Conservation (phyloP, 306 rosid genomes). For the Cercis canadensis region DNA sequence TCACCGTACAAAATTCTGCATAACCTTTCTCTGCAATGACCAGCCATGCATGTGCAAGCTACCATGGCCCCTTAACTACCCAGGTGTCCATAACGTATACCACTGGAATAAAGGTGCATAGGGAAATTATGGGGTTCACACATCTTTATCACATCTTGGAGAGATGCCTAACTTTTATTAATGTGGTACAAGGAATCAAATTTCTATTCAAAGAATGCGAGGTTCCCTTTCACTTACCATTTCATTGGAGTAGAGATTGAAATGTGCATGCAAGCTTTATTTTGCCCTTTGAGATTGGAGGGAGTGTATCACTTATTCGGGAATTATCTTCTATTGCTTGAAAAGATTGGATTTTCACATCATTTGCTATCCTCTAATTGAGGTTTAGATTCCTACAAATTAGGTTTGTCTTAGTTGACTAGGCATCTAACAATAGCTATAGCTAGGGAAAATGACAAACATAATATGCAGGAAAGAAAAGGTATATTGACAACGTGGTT, state of each 20-base stretch:
- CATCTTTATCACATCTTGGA: conserved; percentile 19
- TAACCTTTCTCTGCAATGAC: background rate
- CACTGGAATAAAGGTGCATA: background rate
- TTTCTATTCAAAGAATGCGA: background rate
- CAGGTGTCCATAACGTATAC: background rate
- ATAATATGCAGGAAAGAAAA: conserved; percentile 9
- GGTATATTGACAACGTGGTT: conserved; percentile 12
- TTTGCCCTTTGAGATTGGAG: conserved; percentile 1
- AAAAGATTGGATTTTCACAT: conserved; percentile 6
- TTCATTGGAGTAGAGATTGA: background rate
- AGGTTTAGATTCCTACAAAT: conserved; percentile 21
- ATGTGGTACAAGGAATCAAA: conserved; percentile 23
- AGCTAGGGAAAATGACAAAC: conserved; percentile 6
- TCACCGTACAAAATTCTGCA: background rate
- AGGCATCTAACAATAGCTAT: background rate
- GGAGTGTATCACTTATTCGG: background rate
- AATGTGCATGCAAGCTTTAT: background rate
- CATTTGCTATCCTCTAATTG: background rate
- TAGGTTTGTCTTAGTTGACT: conserved; percentile 21
- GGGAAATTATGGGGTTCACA: background rate
- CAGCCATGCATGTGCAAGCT: background rate
- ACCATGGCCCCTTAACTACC: background rate
- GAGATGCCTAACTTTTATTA: conserved; percentile 18
- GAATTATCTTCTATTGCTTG: background rate
- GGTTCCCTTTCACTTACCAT: background rate